Conservation (phyloP, 2,329 filamentous ascomycete genomes). For the Arthroderma sp. region DNA sequence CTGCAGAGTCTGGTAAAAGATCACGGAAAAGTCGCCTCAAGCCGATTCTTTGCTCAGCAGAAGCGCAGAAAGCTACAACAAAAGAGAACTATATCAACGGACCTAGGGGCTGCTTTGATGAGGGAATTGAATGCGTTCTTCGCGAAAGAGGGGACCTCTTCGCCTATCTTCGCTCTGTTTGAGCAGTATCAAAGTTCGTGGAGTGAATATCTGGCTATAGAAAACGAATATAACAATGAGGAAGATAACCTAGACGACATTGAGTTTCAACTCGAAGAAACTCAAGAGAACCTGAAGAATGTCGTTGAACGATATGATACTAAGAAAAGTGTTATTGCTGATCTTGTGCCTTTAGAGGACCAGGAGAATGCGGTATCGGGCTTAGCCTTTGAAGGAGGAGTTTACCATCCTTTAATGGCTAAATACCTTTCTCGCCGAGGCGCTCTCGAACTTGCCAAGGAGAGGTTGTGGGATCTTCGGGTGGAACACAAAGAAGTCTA, state of each 20-base stretch:
- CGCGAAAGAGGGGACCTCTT: background rate
- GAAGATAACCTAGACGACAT: slow-evolving; percentile 21
- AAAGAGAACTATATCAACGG: slow-evolving; percentile 19
- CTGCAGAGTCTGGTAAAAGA: slow-evolving; percentile 15
- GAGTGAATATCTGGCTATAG: slow-evolving; percentile 18
- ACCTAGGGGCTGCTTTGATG: slow-evolving; percentile 16
- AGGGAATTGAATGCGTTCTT: slow-evolving; percentile 17
- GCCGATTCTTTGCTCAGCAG: background rate
- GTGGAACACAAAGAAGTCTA: slow-evolving; percentile 5
- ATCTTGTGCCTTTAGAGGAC: background rate
- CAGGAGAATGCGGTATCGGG: background rate
- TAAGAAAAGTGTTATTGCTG: background rate
- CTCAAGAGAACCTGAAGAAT: slow-evolving; percentile 15
- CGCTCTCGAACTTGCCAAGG: slow-evolving; percentile 2
- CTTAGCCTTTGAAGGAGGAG: background rate
- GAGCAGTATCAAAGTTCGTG: slow-evolving; percentile 16
- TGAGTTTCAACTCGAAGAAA: slow-evolving; percentile 18
- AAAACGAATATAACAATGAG: slow-evolving; percentile 18
- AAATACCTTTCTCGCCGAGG: slow-evolving; percentile 8
- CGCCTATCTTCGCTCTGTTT: slow-evolving; percentile 12
- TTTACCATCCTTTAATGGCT: slow-evolving; percentile 6
- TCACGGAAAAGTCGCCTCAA: slow-evolving; percentile 13
- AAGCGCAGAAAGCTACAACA: slow-evolving; percentile 17
- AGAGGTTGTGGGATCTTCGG: slow-evolving; percentile 8
- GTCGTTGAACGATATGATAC: slow-evolving; percentile 1